Evolutionary conservation across 1,139 yeast species (phyloP).

Genomic region (Debaryomyces udenii): DNA sequence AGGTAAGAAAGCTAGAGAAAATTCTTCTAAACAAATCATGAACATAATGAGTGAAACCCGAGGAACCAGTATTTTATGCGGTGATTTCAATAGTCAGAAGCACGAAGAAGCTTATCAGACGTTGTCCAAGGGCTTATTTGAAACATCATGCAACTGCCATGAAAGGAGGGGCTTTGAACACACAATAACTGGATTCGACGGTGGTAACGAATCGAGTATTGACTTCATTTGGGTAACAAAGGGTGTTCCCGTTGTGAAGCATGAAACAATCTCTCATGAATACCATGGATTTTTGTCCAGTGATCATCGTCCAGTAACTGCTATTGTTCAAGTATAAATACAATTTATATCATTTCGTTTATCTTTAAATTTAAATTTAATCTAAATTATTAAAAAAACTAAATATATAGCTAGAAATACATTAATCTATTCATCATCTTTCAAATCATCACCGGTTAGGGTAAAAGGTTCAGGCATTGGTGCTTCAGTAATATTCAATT

Average conservation of each 20-base stretch:
- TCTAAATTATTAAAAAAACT: slow-evolving; percentile 6
- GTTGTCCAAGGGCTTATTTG: slow-evolving; percentile 13
- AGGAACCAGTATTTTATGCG: slow-evolving; percentile 23
- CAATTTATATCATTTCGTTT: too few relatives aligned
- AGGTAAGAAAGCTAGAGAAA: slow-evolving; percentile 34
- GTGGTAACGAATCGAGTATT: slow-evolving; percentile 20
- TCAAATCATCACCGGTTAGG: slow-evolving; percentile 55
- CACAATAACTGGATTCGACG: slow-evolving; percentile 19
- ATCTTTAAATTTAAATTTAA: slow-evolving; percentile 2
- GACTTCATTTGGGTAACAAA: slow-evolving; percentile 19
- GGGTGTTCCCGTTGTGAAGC: slow-evolving; percentile 12
- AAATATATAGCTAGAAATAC: slow-evolving; percentile 7
- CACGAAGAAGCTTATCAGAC: slow-evolving; percentile 38
- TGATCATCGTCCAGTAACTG: slow-evolving; percentile 28
- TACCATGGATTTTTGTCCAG: slow-evolving; percentile 17
- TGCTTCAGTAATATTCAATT: slow-evolving; percentile 78
- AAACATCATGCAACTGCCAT: slow-evolving; percentile 13
- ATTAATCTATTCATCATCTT: slow-evolving; percentile 28
- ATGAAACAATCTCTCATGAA: slow-evolving; percentile 18
- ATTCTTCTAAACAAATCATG: slow-evolving; percentile 18
- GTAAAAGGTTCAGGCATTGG: slow-evolving; percentile 89
- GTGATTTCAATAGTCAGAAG: slow-evolving; percentile 52
- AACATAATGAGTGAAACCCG: slow-evolving; percentile 14
- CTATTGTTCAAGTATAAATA: slow-evolving; percentile 19
- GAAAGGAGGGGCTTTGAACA: slow-evolving; percentile 16